Evolutionary conservation across 78 protist genomes (phyloP), one percentile per base, ranked within the genome.

Genomic region (Fonticula alba): DNA sequence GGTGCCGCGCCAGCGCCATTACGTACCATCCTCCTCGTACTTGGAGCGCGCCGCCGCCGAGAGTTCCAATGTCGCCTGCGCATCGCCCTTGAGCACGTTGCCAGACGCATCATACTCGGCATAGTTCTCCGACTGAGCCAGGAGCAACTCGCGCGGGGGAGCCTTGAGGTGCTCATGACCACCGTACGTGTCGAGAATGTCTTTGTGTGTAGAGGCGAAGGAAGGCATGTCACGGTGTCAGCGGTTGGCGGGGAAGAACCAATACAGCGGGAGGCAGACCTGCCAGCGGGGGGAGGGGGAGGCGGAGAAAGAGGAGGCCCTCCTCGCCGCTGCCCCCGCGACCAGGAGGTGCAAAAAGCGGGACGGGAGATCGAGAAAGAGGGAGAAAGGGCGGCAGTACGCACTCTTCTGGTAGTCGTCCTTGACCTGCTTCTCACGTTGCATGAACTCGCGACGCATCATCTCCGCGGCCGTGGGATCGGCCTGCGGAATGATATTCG

Each of bases 71-170:
- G 22, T 40, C 3, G 74, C 64, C 43, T 36, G 59, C 59, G 70
- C 87, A 20, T 50, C 33, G 43, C 95, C 95, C 40, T 74, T 66
- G 4, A 81, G 29, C 2, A 88, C 50, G 38, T 58, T 50, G 33
- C 98, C 99, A 0, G 62, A 59, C 24, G 70, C 52, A 19, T 59
- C 29, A 66, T 92, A 93, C 62, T 94, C 98, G 13, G 70, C 82
- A 52, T 92, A 94, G 51, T 36, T 50, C 55, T 92, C 97, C 10
- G 89, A 63, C 51, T 87, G 93, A 20, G 78, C 88, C 1, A 88
- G 14, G 14, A 77, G 66, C 51, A 78, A 70, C 49, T 74, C 77
- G 56, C 17, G 32, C 31, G 66, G 64, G 26, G 69, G 73, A 14
- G 47, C 69, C 40, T 79, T 38, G 19, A 81, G 24, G 53, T 82